Base-by-base conservation (phyloP, 148 eudicot genomes). In the Polygonum aviculare region DNA sequence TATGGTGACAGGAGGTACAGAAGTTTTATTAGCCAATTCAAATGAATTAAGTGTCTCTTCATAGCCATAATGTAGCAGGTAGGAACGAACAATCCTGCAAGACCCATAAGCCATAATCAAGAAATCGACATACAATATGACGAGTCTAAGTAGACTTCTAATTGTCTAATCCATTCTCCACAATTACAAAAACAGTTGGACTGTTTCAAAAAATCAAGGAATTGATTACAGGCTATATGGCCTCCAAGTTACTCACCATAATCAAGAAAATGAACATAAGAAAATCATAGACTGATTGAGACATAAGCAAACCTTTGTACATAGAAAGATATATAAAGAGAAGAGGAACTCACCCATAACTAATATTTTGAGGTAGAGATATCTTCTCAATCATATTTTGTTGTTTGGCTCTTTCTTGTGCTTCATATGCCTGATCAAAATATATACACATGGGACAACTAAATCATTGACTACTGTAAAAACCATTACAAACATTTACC, bases 61-160 rank as follows among this genome's bases (percentile, higher is more conserved):
- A 76, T 89, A 95, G 52, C 98, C 98, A 86, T 95, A 92, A 77
- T 95, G 97, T 50, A 89, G 89, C 78, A 95, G 86, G 83, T 95
- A 95, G 55, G 96, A 86, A 36, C 94, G 91, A 55, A 95, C 93
- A 69, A 95, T 77, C 74, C 98, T 95, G 93, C 73, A 74, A 80
- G 80, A 52, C 81, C 81, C 35, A 83, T 51, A 21, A 55, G 79
- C 79, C 35, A 83, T 51, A 35, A 55, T 4, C 62, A 80, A 80
- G 69, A 73, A 76, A 78, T 48, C 51, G 74, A 49, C n/a, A 35
- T 51, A 54, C 31, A 55, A 74, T 38, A 74, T 38, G 54, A 18
- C 33, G 45, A 74, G 12, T 44, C 74, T 7, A 12, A 71, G 48
- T 39, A 62, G 44, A 31, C 18, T 41, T 65, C 70, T 14, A 21